These are phyloP conservation scores for Lumnitzera littorea DNA, from an alignment of 345 rosid genomes.

Conservation along the genomic window DNA sequence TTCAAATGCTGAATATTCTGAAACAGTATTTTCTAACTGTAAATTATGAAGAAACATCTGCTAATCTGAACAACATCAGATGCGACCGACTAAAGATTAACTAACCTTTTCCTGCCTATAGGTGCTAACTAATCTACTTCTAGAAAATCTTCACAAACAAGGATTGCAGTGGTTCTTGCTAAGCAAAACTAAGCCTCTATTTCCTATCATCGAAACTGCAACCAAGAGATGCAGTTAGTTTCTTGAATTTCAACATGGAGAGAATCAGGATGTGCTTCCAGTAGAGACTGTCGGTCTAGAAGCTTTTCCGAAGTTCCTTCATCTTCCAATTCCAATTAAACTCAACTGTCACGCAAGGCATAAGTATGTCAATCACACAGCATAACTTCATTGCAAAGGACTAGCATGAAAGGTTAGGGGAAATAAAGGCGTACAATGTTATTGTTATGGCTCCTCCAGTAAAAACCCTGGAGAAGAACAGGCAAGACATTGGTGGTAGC, in stretches of 20 bases:
- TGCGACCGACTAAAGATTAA: too few species aligned
- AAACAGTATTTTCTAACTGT: too few species aligned
- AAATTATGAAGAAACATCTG: too few species aligned
- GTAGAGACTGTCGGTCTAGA: too few species aligned
- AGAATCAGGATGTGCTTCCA: background rate
- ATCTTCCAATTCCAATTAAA: slow-evolving; percentile 36
- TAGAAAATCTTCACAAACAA: too few species aligned
- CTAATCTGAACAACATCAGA: too few species aligned
- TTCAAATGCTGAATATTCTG: too few species aligned
- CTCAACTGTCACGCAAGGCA: slow-evolving; percentile 27
- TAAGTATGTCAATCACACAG: background rate
- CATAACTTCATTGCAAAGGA: background rate
- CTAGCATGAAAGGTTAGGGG: background rate
- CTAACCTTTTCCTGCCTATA: too few species aligned
- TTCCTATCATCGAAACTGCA: too few species aligned
- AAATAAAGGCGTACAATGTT: slow-evolving; percentile 46
- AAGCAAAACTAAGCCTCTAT: too few species aligned
- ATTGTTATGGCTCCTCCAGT: slow-evolving; percentile 61
- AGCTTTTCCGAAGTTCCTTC: slow-evolving; percentile 1
- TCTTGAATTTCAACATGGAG: background rate
- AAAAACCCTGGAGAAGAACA: slow-evolving; percentile 65
- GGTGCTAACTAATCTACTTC: too few species aligned
- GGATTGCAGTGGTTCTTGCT: too few species aligned
- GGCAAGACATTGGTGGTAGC: slow-evolving; percentile 64
- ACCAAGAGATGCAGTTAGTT: background rate